phyloP scores from a whole-genome alignment of 306 rosid genomes.

The Cicer bijugum region DNA sequence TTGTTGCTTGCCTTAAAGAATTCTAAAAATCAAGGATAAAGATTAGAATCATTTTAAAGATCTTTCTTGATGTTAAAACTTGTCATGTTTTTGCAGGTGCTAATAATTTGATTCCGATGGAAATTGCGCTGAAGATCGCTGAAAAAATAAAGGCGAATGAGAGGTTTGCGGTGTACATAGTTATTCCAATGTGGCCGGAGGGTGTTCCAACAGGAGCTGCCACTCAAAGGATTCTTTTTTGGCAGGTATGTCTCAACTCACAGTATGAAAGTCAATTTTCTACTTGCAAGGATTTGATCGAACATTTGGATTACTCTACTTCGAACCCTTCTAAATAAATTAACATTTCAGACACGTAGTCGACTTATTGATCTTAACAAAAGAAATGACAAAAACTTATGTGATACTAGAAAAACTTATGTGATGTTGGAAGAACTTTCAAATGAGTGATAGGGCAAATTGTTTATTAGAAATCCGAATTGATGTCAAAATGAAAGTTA shows the following conservation, averaged over 20 bases:
- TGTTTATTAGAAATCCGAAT: not conserved
- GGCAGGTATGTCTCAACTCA: slow-evolving; percentile 78
- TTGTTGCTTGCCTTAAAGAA: slow-evolving; percentile 38
- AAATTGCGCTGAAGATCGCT: slow-evolving; percentile 93
- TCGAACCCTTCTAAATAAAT: not conserved
- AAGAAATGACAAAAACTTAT: slow-evolving; percentile 13
- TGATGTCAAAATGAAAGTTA: slow-evolving; percentile 5
- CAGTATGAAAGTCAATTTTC: slow-evolving; percentile 21
- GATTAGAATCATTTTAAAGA: too few relatives aligned
- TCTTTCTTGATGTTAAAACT: slow-evolving; percentile 32
- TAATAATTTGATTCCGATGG: slow-evolving; percentile 96
- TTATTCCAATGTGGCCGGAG: slow-evolving; percentile 99
- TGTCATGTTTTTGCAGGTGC: slow-evolving; percentile 69
- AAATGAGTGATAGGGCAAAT: slow-evolving; percentile 1
- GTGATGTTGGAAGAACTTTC: too few relatives aligned
- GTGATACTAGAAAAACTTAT: not conserved
- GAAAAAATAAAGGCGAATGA: slow-evolving; percentile 85
- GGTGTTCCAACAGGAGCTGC: slow-evolving; percentile 91
- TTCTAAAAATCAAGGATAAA: not conserved
- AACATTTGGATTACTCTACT: slow-evolving; percentile 17
- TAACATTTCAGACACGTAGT: not conserved
- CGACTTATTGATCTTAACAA: not conserved
- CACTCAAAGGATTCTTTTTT: slow-evolving; percentile 92
- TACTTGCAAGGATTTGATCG: slow-evolving; percentile 24
- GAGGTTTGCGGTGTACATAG: slow-evolving; percentile 89